Conservation (phyloP, 2,329 filamentous ascomycete genomes). For the Fusarium decemcellulare region DNA sequence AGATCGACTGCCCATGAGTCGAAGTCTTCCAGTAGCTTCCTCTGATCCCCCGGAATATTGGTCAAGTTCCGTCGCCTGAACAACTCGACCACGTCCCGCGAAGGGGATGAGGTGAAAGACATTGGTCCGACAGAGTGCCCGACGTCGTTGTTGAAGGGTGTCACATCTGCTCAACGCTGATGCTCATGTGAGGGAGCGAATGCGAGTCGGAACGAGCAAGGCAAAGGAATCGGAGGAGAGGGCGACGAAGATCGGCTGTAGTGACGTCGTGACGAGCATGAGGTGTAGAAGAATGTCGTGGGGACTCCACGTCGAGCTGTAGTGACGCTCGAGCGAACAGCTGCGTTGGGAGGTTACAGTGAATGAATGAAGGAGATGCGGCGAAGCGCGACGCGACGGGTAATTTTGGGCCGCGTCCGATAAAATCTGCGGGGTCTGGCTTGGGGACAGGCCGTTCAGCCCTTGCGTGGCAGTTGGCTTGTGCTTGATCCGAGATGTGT, state of each 20-base stretch:
- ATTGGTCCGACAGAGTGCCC: conserved; percentile 45
- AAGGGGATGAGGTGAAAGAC: conserved; percentile 43
- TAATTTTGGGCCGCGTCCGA: conserved; percentile 37
- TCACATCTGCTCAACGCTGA: conserved; percentile 40
- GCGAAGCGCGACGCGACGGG: conserved; percentile 36
- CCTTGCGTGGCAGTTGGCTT: conserved; percentile 30
- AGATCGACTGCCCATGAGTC: conserved; percentile 55
- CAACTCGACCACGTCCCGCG: conserved; percentile 41
- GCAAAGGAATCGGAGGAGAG: not conserved
- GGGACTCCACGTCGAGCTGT: not conserved
- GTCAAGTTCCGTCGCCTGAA: conserved; percentile 47
- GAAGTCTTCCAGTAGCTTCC: conserved; percentile 50
- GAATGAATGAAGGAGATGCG: not conserved
- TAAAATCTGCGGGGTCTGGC: conserved; percentile 35
- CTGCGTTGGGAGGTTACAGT: conserved; percentile 1
- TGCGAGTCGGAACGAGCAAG: conserved; percentile 14
- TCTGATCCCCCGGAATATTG: conserved; percentile 57
- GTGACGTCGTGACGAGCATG: not conserved
- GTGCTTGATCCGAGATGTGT: conserved; percentile 35
- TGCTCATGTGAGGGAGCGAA: conserved; percentile 9
- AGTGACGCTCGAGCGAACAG: conserved; percentile 16
- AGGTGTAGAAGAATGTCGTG: not conserved
- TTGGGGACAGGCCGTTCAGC: not conserved
- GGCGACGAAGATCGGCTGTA: conserved; percentile 4
- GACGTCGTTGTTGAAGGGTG: conserved; percentile 29